Conservation (phyloP, 1,284 basidiomycete genomes). For the Apiotrichum gamsii region DNA sequence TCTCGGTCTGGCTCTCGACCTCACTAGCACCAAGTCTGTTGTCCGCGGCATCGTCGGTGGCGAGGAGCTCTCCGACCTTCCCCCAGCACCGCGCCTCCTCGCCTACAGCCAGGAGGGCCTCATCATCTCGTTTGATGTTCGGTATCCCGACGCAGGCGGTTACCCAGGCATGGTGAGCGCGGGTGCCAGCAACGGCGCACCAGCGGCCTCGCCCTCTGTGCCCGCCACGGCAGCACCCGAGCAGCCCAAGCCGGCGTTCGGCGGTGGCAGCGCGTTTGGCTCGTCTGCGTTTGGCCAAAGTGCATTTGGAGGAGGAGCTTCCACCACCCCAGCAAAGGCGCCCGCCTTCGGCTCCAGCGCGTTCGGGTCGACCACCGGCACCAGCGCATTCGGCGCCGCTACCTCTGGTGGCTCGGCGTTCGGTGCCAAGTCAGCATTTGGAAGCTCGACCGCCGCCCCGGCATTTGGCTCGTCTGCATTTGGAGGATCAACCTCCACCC, state of each 20-base stretch:
- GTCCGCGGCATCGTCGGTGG: constrained; percentile 48
- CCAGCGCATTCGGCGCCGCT: neutral
- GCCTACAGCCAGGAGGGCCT: constrained; percentile 52
- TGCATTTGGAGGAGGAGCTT: constrained; percentile 10
- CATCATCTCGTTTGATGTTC: constrained; percentile 50
- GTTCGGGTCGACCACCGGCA: neutral
- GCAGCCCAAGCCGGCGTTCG: constrained; percentile 9
- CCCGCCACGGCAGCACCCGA: constrained; percentile 1
- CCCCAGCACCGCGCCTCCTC: constrained; percentile 48
- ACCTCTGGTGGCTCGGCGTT: constrained; percentile 7
- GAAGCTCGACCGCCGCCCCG: constrained; percentile 9
- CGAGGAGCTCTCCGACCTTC: constrained; percentile 47
- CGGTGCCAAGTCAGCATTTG: too few relatives aligned
- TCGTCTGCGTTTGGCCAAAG: constrained; percentile 6
- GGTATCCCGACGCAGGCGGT: constrained; percentile 40
- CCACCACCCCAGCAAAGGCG: neutral
- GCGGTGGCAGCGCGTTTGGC: neutral
- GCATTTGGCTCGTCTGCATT: constrained; percentile 18
- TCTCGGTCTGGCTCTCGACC: constrained; percentile 51
- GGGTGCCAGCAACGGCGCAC: neutral
- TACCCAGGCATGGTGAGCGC: constrained; percentile 47
- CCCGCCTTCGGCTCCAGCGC: constrained; percentile 5
- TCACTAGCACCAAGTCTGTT: constrained; percentile 48
- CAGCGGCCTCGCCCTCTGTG: constrained; percentile 5
- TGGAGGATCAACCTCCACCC: constrained; percentile 1